phyloP scores from a whole-genome alignment of 768 basidiomycete genomes.

The Neoboletus brunneissimus region DNA sequence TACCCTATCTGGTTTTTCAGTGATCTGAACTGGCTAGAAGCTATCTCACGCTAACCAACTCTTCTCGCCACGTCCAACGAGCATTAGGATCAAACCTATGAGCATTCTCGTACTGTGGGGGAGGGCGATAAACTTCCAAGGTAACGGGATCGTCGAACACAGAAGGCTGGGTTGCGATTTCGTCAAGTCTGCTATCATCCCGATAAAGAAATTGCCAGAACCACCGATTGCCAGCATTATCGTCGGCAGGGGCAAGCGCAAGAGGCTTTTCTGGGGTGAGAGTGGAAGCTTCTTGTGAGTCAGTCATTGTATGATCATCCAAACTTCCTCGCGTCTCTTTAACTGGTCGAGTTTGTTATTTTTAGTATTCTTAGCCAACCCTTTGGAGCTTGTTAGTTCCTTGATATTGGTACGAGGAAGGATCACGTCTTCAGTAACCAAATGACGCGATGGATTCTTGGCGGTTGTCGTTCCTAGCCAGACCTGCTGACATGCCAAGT shows the following conservation, averaged over 20 bases:
- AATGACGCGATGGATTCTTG: too few relatives aligned
- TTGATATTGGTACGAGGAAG: too few relatives aligned
- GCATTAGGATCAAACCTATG: conserved; percentile 58
- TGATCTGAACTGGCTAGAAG: neutral
- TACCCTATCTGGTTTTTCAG: conserved; percentile 27
- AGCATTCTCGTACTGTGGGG: conserved; percentile 52
- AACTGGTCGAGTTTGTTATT: neutral
- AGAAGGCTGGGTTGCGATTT: conserved; percentile 57
- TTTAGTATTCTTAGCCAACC: neutral
- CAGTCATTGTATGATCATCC: neutral
- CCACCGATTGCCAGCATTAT: neutral
- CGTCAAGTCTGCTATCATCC: conserved; percentile 40
- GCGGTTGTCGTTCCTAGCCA: too few relatives aligned
- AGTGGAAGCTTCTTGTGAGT: neutral
- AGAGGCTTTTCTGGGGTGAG: neutral
- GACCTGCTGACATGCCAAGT: too few relatives aligned
- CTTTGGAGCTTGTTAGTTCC: too few relatives aligned
- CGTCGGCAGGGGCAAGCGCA: neutral
- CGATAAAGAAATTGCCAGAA: conserved; percentile 22
- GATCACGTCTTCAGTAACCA: too few relatives aligned
- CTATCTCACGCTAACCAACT: conserved; percentile 39
- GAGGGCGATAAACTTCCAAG: conserved; percentile 30
- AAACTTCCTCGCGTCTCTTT: neutral
- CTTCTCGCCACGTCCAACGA: conserved; percentile 72
- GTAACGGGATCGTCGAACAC: conserved; percentile 37